Evolutionary conservation across 345 rosid genomes (phyloP).

Genomic region (Populus ilicifolia): DNA sequence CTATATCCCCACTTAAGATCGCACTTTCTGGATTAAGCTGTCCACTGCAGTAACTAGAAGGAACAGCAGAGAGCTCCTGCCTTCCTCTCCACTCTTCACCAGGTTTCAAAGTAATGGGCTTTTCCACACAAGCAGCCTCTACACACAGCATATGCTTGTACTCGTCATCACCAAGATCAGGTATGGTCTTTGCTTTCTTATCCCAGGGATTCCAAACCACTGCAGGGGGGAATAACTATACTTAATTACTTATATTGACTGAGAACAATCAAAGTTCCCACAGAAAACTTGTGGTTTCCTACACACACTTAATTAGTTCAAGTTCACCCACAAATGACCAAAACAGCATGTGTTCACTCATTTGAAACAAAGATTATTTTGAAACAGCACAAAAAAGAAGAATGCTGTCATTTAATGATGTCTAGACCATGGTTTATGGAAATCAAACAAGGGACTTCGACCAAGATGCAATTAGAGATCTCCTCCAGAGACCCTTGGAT

Average conservation of each 20-base stretch:
- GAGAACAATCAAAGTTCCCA: neutral
- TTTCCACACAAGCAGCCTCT: conserved; percentile 89
- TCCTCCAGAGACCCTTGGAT: neutral
- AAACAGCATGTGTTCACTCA: neutral
- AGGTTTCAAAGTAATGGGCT: conserved; percentile 76
- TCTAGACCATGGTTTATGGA: neutral
- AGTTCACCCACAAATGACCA: neutral
- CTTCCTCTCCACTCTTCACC: conserved; percentile 41
- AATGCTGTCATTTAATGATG: neutral
- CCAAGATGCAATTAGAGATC: neutral
- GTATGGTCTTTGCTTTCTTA: conserved; percentile 75
- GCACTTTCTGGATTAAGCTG: conserved; percentile 17
- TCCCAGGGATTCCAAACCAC: conserved; percentile 99
- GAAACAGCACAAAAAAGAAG: neutral
- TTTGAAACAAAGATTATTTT: neutral
- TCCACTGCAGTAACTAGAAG: no score
- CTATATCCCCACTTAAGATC: neutral
- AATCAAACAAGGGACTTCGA: neutral
- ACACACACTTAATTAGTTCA: neutral
- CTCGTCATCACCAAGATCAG: conserved; percentile 65
- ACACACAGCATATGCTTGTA: conserved; percentile 70
- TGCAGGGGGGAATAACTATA: conserved; percentile 18
- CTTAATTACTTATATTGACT: neutral
- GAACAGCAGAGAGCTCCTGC: conserved; percentile 22
- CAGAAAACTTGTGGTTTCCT: neutral